phyloP scores from a whole-genome alignment of 2,329 filamentous ascomycete species.

The Helotiales sp. region DNA sequence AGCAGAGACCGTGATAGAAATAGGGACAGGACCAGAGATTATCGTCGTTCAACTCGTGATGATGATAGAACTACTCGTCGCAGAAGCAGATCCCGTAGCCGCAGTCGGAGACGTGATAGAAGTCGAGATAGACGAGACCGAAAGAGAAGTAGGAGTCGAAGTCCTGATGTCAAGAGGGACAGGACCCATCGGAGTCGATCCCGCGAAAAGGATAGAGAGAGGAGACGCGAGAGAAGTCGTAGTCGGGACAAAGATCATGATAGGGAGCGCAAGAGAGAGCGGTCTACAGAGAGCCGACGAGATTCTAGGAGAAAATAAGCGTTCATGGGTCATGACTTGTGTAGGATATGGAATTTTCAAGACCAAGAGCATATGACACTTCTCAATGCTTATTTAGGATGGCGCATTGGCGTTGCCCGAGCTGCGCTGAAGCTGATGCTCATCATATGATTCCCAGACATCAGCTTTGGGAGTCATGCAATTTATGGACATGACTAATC shows the following conservation, averaged over 20 bases:
- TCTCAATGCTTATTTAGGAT: too few relatives aligned
- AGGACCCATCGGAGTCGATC: conserved; percentile 26
- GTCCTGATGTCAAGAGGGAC: conserved; percentile 17
- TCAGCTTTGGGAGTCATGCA: too few relatives aligned
- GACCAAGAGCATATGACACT: too few relatives aligned
- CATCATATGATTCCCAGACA: too few relatives aligned
- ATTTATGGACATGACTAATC: too few relatives aligned
- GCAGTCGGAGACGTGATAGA: conserved; percentile 23
- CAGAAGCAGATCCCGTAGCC: conserved; percentile 22
- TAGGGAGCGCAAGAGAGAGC: not conserved
- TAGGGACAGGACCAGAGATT: conserved; percentile 23
- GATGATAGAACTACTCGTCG: conserved; percentile 17
- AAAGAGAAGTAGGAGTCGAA: conserved; percentile 20
- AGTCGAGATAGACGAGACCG: conserved; percentile 17
- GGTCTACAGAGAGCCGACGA: not conserved
- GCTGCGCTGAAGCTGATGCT: too few relatives aligned
- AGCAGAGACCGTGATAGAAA: conserved; percentile 26
- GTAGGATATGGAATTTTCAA: too few relatives aligned
- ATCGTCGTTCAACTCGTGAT: conserved; percentile 17
- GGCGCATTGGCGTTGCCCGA: too few relatives aligned
- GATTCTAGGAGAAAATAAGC: not conserved
- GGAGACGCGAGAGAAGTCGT: conserved; percentile 14
- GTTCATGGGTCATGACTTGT: not conserved
- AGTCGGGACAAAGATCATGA: conserved; percentile 1
- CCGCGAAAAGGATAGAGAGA: conserved; percentile 22